Evolutionary conservation across 192 early-diverging fungal species (phyloP).

Genomic region (Rhizophagus clarus): DNA sequence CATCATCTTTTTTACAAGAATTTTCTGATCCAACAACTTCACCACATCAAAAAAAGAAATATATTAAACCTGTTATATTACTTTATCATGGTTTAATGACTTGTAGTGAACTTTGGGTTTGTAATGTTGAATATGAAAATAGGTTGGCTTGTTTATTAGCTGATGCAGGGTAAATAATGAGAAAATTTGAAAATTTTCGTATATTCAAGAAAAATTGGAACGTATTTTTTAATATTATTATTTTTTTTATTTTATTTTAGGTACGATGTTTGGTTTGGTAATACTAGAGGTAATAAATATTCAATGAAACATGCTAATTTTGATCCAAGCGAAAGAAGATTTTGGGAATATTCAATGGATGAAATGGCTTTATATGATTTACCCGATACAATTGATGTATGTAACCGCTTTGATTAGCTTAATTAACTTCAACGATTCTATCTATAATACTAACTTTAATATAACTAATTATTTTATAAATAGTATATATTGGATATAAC

Average conservation of each 20-base stretch:
- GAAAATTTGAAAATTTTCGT: not conserved
- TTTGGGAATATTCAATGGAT: constrained; percentile 96
- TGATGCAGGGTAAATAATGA: constrained; percentile 61
- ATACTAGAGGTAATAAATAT: constrained; percentile 96
- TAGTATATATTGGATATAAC: constrained; percentile 85
- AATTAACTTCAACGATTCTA: not conserved
- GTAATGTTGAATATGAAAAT: constrained; percentile 71
- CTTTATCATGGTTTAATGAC: constrained; percentile 95
- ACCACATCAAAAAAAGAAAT: not conserved
- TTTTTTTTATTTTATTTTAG: constrained; percentile 15
- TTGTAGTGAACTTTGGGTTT: constrained; percentile 91
- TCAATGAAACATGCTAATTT: constrained; percentile 77
- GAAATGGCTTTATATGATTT: constrained; percentile 86
- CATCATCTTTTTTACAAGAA: not conserved
- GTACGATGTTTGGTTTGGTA: constrained; percentile 98
- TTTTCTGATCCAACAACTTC: not conserved
- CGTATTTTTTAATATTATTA: not conserved
- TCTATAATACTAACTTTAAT: not conserved
- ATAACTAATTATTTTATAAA: too few relatives aligned
- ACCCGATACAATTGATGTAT: constrained; percentile 79
- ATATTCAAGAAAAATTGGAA: not conserved
- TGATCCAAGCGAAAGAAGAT: constrained; percentile 65
- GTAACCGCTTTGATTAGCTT: not conserved
- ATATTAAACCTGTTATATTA: constrained; percentile 78
- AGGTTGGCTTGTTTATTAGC: constrained; percentile 86